Conservation (phyloP, 1,284 basidiomycete genomes). For the Papiliotrema fonsecae region DNA sequence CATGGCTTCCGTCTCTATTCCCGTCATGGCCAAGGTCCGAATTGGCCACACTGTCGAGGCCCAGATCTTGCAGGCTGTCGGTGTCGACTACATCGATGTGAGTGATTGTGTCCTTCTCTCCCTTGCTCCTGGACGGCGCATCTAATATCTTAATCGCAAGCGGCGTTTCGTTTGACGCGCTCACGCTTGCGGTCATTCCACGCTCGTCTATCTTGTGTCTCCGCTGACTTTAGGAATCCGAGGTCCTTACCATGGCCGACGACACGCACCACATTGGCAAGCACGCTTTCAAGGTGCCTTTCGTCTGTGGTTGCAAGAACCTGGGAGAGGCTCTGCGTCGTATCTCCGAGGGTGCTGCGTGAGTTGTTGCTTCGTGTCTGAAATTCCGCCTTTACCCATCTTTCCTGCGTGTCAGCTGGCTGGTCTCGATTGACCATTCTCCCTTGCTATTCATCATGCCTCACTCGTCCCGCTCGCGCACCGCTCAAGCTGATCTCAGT, state of each 20-base stretch:
- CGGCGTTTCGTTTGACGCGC: no score
- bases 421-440: no score
- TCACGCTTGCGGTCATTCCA: no score
- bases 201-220: no score
- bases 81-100: constrained; percentile 93
- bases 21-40: constrained; percentile 57
- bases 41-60: constrained; percentile 98
- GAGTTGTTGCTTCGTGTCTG: constrained; percentile 11
- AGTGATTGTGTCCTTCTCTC: constrained; percentile 13
- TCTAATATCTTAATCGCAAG: no score
- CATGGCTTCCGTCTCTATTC: constrained; percentile 84
- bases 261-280: constrained; percentile 77
- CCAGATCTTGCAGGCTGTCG: constrained; percentile 90
- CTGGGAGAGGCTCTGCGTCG: constrained; percentile 83
- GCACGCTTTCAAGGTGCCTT: constrained; percentile 76
- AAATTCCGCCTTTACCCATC: neutral
- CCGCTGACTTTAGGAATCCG: constrained; percentile 61
- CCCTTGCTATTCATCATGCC: constrained; percentile 1
- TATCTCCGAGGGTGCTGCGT: constrained; percentile 94
- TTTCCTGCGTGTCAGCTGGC: no score
- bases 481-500: constrained; percentile 13
- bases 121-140: no score
- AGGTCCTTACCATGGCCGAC: constrained; percentile 94
- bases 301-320: constrained; percentile 58
- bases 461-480: neutral